Percentiles rank a stretch among this genome's conserved stretches.
phyloP scores from a whole-genome alignment of 345 rosid genomes.

The Moringa oleifera region DNA sequence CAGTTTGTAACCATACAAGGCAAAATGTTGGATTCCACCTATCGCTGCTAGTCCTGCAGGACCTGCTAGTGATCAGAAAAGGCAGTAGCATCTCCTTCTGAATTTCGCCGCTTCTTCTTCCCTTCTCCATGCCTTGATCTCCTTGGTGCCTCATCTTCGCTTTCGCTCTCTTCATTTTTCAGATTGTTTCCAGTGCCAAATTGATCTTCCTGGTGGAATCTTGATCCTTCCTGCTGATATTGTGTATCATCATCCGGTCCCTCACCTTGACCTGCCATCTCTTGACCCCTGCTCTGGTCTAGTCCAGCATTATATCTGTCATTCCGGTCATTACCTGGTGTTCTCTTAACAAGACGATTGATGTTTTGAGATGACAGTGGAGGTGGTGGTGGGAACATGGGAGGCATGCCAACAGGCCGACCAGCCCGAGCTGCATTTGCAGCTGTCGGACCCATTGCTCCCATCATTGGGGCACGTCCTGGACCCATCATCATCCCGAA shows the following conservation, averaged over 20 bases:
- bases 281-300: slow-evolving; percentile 50
- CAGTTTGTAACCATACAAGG: too few relatives aligned
- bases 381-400: slow-evolving; percentile 39
- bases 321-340: slow-evolving; percentile 33
- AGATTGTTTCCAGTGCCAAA: slow-evolving; percentile 42
- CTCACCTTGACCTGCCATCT: slow-evolving; percentile 29
- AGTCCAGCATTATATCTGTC: slow-evolving; percentile 38
- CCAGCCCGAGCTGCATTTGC: slow-evolving; percentile 46
- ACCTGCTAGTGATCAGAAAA: background rate
- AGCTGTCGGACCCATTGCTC: slow-evolving; percentile 59
- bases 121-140: slow-evolving; percentile 95
- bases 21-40: too few relatives aligned
- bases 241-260: slow-evolving; percentile 37
- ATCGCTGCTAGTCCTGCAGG: background rate
- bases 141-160: slow-evolving; percentile 95
- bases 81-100: slow-evolving; percentile 25
- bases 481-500: slow-evolving; percentile 94
- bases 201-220: slow-evolving; percentile 41
- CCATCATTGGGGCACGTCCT: slow-evolving; percentile 78
- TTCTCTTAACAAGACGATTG: slow-evolving; percentile 38
- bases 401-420: slow-evolving; percentile 48
- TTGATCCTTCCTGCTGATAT: slow-evolving; percentile 38
- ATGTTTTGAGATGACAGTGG: slow-evolving; percentile 39
- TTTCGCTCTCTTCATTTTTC: slow-evolving; percentile 74
- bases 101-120: slow-evolving; percentile 54